These are phyloP conservation scores for Lachnellula subtilissima DNA, from an alignment of 2,329 filamentous ascomycete species.

Conservation along the genomic window DNA sequence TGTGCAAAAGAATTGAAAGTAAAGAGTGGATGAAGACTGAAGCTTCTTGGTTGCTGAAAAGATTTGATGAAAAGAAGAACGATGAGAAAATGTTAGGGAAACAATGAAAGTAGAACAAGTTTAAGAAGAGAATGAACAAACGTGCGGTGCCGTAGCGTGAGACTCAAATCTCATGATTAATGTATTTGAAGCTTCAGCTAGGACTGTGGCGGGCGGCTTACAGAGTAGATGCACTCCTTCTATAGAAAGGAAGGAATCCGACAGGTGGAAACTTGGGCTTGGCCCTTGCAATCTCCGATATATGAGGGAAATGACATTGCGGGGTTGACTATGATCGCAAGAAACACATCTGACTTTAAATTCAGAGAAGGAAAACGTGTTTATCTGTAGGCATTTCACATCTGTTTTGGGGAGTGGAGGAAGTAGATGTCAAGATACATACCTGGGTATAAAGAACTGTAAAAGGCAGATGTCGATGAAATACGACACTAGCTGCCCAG, in stretches of 20 bases:
- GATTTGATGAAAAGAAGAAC: slow-evolving; percentile 11
- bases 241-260: background rate
- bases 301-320: background rate
- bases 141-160: background rate
- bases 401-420: too few species aligned
- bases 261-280: background rate
- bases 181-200: background rate
- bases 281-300: background rate
- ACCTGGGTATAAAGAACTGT: too few species aligned
- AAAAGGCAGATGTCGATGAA: too few species aligned
- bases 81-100: background rate
- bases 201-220: background rate
- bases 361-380: background rate
- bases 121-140: slow-evolving; percentile 4
- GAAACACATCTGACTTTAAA: background rate
- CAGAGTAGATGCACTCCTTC: background rate
- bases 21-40: slow-evolving; percentile 25
- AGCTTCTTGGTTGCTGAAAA: slow-evolving; percentile 12
- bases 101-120: slow-evolving; percentile 4
- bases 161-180: background rate
- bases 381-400: too few species aligned
- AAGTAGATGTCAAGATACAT: too few species aligned
- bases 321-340: background rate
- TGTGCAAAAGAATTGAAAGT: slow-evolving; percentile 15
- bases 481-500: too few species aligned